Evolutionary conservation across 805 yeast species (phyloP).

Genomic region (Saturnispora dispora): DNA sequence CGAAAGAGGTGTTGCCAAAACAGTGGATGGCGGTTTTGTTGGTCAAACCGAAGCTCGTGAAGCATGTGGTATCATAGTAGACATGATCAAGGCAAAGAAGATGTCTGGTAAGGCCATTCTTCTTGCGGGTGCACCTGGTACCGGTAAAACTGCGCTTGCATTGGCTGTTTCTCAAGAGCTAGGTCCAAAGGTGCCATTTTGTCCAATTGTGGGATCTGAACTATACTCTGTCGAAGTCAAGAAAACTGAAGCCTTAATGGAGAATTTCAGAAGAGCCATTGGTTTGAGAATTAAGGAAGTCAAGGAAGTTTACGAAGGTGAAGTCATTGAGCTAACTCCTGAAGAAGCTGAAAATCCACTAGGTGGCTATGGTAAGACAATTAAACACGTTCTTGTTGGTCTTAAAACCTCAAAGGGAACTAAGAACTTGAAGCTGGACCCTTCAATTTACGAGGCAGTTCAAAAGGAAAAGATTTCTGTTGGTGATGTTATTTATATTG

Average conservation of each 20-base stretch:
- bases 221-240: constrained; percentile 84
- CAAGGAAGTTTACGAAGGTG: constrained; percentile 96
- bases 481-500: constrained; percentile 94
- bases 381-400: constrained; percentile 83
- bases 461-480: constrained; percentile 93
- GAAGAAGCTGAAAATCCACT: constrained; percentile 88
- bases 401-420: constrained; percentile 96
- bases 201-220: constrained; percentile 92
- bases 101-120: constrained; percentile 96
- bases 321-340: constrained; percentile 85
- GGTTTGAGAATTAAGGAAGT: constrained; percentile 95
- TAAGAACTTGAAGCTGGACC: constrained; percentile 96
- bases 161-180: constrained; percentile 78
- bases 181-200: constrained; percentile 80
- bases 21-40: constrained; percentile 87
- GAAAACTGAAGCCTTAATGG: constrained; percentile 93
- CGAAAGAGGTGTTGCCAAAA: constrained; percentile 77
- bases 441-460: constrained; percentile 91
- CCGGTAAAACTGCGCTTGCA: constrained; percentile 98
- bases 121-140: constrained; percentile 96
- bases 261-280: constrained; percentile 91
- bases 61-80: constrained; percentile 90
- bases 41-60: constrained; percentile 88
- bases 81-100: constrained; percentile 87
- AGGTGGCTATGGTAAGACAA: constrained; percentile 68